These are phyloP conservation scores for Chalciporus chontae DNA, from an alignment of 768 basidiomycete genomes.

Conservation along the genomic window DNA sequence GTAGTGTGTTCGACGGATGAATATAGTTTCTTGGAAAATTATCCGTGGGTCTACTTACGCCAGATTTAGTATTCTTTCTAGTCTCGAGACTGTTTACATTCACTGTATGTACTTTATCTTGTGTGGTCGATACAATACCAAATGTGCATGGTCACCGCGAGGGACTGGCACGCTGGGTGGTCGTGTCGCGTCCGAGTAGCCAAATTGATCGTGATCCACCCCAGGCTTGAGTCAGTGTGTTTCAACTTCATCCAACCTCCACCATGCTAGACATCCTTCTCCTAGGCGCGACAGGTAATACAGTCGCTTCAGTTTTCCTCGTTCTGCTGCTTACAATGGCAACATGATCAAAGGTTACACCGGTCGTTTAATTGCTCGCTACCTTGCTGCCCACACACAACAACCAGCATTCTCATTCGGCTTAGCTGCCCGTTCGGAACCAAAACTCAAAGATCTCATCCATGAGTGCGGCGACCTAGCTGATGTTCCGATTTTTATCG, in stretches of 20 bases:
- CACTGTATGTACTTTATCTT: background rate
- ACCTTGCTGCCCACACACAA: constrained; percentile 64
- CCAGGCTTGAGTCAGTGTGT: too few relatives aligned
- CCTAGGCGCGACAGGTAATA: constrained; percentile 62
- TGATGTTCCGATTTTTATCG: constrained; percentile 43
- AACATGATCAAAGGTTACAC: constrained; percentile 54
- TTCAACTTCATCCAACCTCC: constrained; percentile 14
- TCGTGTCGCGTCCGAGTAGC: background rate
- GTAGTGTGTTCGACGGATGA: constrained; percentile 51
- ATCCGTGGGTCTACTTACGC: background rate
- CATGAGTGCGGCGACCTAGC: constrained; percentile 40
- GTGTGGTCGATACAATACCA: background rate
- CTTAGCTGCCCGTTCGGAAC: constrained; percentile 63
- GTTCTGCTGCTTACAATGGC: constrained; percentile 10
- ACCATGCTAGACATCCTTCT: constrained; percentile 57
- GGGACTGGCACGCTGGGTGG: constrained; percentile 5
- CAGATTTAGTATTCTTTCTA: background rate
- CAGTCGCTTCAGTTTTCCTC: background rate
- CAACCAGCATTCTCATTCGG: constrained; percentile 59
- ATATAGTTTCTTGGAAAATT: background rate
- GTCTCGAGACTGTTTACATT: background rate
- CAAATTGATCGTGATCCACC: constrained; percentile 6
- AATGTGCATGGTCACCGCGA: background rate
- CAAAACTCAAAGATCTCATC: constrained; percentile 55
- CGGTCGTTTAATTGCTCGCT: constrained; percentile 63